Percentiles rank a stretch among this genome's conserved stretches.
These are phyloP conservation scores for Aureobasidium sp. DNA, from an alignment of 2,329 filamentous ascomycete species.

Conservation along the genomic window DNA sequence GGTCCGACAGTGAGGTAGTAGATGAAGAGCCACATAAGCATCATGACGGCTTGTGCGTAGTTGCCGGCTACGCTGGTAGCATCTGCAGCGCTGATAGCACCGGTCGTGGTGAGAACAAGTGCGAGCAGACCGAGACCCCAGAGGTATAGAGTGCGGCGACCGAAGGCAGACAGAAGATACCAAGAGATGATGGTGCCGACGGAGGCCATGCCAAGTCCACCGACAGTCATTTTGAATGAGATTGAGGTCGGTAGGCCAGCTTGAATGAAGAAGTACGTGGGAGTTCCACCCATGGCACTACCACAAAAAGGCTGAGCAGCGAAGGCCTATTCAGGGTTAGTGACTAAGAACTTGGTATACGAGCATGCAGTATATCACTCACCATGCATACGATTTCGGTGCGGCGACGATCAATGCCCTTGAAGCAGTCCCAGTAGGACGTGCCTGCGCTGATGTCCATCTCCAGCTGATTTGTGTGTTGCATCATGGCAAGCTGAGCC, in stretches of 20 bases:
- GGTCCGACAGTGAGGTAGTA: conserved; percentile 35
- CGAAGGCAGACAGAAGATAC: conserved; percentile 32
- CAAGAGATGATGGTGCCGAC: conserved; percentile 38
- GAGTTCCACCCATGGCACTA: conserved; percentile 37
- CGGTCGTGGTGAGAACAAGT: conserved; percentile 26
- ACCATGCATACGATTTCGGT: conserved; percentile 39
- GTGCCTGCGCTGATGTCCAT: conserved; percentile 34
- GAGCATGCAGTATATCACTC: conserved; percentile 20
- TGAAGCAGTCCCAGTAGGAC: conserved; percentile 36
- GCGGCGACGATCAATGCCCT: conserved; percentile 34
- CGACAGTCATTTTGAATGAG: conserved; percentile 36
- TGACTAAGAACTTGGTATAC: no score
- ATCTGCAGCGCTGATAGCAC: conserved; percentile 1
- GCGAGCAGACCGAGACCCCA: conserved; percentile 35
- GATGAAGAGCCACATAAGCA: conserved; percentile 30
- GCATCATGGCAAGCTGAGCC: conserved; percentile 30
- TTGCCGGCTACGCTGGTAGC: conserved; percentile 23
- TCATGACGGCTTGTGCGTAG: conserved; percentile 37
- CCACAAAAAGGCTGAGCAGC: conserved; percentile 38
- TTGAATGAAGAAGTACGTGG: conserved; percentile 43
- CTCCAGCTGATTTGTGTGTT: conserved; percentile 32
- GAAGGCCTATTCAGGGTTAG: neutral
- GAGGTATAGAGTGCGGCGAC: conserved; percentile 36
- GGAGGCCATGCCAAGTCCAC: conserved; percentile 32
- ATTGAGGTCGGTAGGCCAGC: conserved; percentile 34